Conservation (phyloP, 2,329 filamentous ascomycete genomes). For the Pestalotiopsis sp. region DNA sequence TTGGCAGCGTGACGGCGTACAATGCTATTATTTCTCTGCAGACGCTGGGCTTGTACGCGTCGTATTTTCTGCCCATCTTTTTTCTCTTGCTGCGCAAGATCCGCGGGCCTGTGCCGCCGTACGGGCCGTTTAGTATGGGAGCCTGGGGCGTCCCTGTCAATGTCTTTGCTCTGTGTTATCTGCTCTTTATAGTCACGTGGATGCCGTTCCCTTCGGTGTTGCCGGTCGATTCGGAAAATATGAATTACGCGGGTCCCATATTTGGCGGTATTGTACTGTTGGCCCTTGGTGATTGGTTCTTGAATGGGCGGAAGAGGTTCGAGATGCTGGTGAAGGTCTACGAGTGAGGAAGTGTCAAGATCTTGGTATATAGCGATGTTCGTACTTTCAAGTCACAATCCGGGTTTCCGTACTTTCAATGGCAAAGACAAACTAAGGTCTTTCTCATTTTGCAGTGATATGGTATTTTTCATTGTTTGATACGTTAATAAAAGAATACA, state of each 20-base stretch:
- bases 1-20: slow-evolving; percentile 1
- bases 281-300: not conserved
- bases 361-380: not conserved
- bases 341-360: not conserved
- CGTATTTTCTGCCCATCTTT: not conserved
- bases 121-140: not conserved
- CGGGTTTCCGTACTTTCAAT: too few species aligned
- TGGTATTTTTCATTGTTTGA: too few species aligned
- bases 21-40: slow-evolving; percentile 1
- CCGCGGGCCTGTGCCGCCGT: not conserved
- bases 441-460: too few species aligned
- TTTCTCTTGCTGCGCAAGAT: not conserved
- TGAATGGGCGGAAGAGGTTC: not conserved
- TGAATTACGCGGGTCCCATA: slow-evolving; percentile 3
- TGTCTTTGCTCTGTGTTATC: not conserved
- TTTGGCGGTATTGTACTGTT: not conserved
- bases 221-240: not conserved
- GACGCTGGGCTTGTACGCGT: not conserved
- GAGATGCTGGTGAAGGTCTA: not conserved
- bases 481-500: too few species aligned
- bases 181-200: not conserved
- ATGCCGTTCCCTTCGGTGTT: not conserved
- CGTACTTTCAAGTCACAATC: too few species aligned
- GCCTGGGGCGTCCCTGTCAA: not conserved
- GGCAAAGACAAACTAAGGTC: too few species aligned